A percentile compares a stretch with the other conserved stretches of the same genome.
Evolutionary conservation across 225 moss, liverwort and hornwort genomes (phyloP).

Genomic region (Rhytidiadelphus loreus): DNA sequence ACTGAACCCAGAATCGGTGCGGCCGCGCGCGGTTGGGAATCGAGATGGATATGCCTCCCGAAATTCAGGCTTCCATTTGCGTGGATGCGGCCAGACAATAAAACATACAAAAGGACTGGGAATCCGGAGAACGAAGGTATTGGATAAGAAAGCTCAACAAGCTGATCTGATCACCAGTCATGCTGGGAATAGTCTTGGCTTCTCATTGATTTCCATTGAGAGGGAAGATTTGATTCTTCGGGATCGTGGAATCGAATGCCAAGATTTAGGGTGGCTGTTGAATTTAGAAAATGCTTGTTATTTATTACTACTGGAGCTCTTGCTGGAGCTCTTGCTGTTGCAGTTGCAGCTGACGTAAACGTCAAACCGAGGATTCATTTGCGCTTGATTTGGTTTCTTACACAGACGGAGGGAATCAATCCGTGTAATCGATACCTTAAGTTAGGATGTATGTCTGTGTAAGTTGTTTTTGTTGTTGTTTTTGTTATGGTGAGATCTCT

Average conservation of each 20-base stretch:
- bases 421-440: no score
- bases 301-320: not conserved
- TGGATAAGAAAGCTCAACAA: conserved; percentile 13
- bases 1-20: not conserved
- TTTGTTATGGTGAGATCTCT: no score
- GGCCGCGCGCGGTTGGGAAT: not conserved
- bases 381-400: not conserved
- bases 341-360: not conserved
- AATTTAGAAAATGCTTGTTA: not conserved
- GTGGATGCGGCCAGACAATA: not conserved
- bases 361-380: not conserved
- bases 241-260: not conserved
- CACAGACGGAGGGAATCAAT: not conserved
- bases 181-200: not conserved
- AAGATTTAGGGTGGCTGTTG: not conserved
- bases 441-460: no score
- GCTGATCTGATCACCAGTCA: not conserved
- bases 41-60: not conserved
- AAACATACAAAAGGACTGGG: not conserved
- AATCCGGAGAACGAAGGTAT: not conserved
- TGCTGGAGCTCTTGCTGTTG: not conserved
- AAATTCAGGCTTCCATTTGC: not conserved
- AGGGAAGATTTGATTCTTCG: not conserved
- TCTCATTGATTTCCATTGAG: not conserved
- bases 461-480: no score